Evolutionary conservation across 2,329 filamentous ascomycete genomes (phyloP), one percentile per base, ranked within the genome.

Genomic region (Hypoxylon sp.): DNA sequence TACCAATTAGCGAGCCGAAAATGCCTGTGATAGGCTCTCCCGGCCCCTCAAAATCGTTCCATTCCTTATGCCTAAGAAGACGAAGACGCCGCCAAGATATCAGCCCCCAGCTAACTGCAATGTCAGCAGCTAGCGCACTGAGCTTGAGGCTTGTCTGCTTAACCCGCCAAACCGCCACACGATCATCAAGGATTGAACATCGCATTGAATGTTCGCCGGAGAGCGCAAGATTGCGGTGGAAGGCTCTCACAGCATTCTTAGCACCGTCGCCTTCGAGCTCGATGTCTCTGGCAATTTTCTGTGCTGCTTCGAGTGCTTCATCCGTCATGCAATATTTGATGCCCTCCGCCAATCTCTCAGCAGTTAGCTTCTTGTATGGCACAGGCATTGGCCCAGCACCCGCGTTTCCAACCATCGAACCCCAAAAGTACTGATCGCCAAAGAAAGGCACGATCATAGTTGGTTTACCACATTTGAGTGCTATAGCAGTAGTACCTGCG

Each of bases 361-460:
- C 85, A 1, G 84, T 88, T 1, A 94, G 79, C 8, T 85, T 80
- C 79, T 92, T 93, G 80, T 92, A 92, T 0, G 91, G 91, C 7
- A 93, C 85, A 1, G 90, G 86, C 46, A 86, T 81, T 0, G 91
- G 89, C 0, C 92, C 92, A 0, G 90, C 91, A 27, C 86, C 86
- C 1, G 89, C 85, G 35, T 84, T 86, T 3, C 84, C 85, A 0
- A 94, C 85, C 88, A 92, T 92, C 17, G 84, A 83, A 1, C 91
- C 92, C 92, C 92, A 94, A 76, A 94, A 94, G 54, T 90, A 86
- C 77, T 94, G 92, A 75, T 94, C 92, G 2, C 92, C 92, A 71
- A 94, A 94, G 80, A 94, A 94, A 0, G 92, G 92, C 1, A 94
- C 90, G 27, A 94, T 87, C 87, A 93, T 91, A 4, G 90, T 93